A percentile compares a stretch with the other conserved stretches of the same genome.
phyloP scores from a whole-genome alignment of 352 stramenopile genomes.

The Plasmopara viticola region DNA sequence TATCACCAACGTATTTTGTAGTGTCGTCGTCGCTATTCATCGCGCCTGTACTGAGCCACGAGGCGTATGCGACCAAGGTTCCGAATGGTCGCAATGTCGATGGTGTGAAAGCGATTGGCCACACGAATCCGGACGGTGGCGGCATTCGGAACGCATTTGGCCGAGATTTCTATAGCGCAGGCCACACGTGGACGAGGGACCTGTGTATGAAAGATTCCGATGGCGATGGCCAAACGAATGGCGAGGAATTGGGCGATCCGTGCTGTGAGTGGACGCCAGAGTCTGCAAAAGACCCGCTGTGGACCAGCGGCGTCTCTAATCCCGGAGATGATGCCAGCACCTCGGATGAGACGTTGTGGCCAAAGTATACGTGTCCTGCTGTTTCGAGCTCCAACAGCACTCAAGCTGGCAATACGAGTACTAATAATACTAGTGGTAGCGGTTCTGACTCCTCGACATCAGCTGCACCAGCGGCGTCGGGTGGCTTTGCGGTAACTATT shows the following conservation, averaged over 20 bases:
- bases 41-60: conserved; percentile 7
- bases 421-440: neutral
- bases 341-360: conserved; percentile 11
- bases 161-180: conserved; percentile 15
- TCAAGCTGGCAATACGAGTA: neutral
- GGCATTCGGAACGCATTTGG: conserved; percentile 23
- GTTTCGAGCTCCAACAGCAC: conserved; percentile 2
- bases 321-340: conserved; percentile 17
- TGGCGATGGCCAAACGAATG: conserved; percentile 26
- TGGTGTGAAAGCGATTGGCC: conserved; percentile 23
- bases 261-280: conserved; percentile 10
- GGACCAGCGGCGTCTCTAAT: conserved; percentile 20
- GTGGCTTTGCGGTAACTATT: neutral
- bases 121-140: conserved; percentile 11
- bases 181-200: conserved; percentile 19
- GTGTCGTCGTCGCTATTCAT: neutral
- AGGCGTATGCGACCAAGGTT: conserved; percentile 11
- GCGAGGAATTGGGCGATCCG: conserved; percentile 27
- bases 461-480: neutral
- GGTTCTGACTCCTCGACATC: conserved; percentile 2
- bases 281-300: conserved; percentile 8
- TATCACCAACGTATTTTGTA: no score
- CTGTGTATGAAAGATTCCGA: conserved; percentile 25
- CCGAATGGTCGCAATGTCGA: conserved; percentile 30
- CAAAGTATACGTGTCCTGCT: conserved; percentile 11